Base-by-base conservation (phyloP, 1,284 basidiomycete species). In the Salmacisia buchloeana region DNA sequence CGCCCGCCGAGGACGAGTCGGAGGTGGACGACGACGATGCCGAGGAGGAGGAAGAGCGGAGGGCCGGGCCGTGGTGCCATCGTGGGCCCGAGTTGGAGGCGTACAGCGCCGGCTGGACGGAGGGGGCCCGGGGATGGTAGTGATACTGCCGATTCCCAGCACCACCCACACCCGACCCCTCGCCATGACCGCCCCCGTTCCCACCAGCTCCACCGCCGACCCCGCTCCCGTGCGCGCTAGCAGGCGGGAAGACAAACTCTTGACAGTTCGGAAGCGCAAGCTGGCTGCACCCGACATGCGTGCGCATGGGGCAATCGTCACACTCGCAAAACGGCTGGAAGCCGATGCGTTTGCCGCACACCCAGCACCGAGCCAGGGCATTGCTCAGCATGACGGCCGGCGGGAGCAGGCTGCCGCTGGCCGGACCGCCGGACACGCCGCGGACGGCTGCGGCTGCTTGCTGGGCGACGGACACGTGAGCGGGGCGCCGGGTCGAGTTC, bases 261-360 rank as follows among this genome's bases (percentile, higher is more conserved):
- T 73, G 74, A 57, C 75, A 77, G 21, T 71, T 73, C 13, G 74
- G 70, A 12, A 69, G 69, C 4, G 75, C 75, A 13, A 73, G 56
- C 33, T 75, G 70, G 18, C 69, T 72, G 57, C 75, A 77, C 12
- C 63, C 72, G 3, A 75, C 74, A 63, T 77, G 75, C 18, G 74
- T 73, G 58, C 45, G 12, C 66, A 73, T 75, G 18, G 75, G 74
- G 49, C 75, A 77, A 56, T 77, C 75, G 52, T 77, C 75, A 62
- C 75, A 77, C 60, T 77, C 75, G 67, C 75, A 71, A 46, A 75
- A 77, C 1, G 75, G 73, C 29, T 70, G 70, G 69, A 73, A 77
- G 23, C 75, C 75, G 34, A 77, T 70, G 7, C 73, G 60, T 49
- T 71, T 74, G 18, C 66, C 66, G 62, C 75, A 77, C 3, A 75